Evolutionary conservation across 208 protist genomes (phyloP).

Genomic region (Leishmania gerbilli): DNA sequence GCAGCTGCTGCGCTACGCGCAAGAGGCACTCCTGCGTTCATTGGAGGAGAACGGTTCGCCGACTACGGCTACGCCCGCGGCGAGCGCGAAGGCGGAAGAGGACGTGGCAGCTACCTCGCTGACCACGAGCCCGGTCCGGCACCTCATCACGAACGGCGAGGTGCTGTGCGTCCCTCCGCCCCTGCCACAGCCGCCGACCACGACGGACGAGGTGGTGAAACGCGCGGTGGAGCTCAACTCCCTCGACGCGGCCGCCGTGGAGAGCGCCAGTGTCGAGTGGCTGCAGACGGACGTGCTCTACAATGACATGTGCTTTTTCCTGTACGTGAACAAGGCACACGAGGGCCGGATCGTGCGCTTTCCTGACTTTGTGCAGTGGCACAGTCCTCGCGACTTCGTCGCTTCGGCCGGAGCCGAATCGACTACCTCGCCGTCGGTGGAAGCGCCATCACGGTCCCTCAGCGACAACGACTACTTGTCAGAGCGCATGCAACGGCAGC

Average conservation of each 20-base stretch:
- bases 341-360: constrained; percentile 79
- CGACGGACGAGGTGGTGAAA: constrained; percentile 64
- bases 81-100: not conserved
- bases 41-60: not conserved
- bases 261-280: constrained; percentile 35
- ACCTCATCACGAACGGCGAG: constrained; percentile 73
- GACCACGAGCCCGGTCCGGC: constrained; percentile 1
- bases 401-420: not conserved
- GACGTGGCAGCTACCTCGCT: not conserved
- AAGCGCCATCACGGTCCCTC: not conserved
- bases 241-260: constrained; percentile 35
- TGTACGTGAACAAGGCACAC: constrained; percentile 69
- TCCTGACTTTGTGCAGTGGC: constrained; percentile 88
- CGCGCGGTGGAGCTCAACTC: constrained; percentile 50
- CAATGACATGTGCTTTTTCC: constrained; percentile 91
- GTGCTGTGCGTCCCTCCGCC: constrained; percentile 49
- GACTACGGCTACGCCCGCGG: not conserved
- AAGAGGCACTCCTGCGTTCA: constrained; percentile 37
- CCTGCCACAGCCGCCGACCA: constrained; percentile 60
- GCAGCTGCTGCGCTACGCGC: constrained; percentile 69
- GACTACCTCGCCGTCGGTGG: not conserved
- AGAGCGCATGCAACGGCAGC: constrained; percentile 58
- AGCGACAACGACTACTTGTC: constrained; percentile 70
- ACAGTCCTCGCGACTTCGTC: constrained; percentile 85
- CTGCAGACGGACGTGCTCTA: constrained; percentile 64